Percentiles rank a stretch among this genome's conserved stretches.
Conservation (phyloP, 345 rosid species). For the Pistacia atlantica region DNA sequence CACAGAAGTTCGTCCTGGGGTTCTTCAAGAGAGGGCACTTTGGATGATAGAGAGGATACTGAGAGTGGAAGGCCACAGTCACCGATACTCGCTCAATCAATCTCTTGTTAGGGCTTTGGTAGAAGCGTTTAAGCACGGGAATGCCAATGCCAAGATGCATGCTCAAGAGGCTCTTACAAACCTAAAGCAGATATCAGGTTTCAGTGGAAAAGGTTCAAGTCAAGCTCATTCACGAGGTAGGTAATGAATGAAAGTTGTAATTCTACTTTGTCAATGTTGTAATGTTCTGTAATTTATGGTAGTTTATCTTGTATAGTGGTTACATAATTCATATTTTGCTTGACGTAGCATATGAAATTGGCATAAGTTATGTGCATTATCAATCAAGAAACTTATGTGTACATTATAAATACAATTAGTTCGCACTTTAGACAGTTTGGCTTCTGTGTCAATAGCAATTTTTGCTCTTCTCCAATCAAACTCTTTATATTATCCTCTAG, state of each 20-base stretch:
- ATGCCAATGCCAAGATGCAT: slow-evolving; percentile 32
- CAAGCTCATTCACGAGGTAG: slow-evolving; percentile 33
- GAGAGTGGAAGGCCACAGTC: slow-evolving; percentile 38
- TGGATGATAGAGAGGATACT: slow-evolving; percentile 41
- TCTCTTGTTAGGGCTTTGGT: slow-evolving; percentile 44
- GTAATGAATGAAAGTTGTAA: background rate
- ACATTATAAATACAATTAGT: background rate
- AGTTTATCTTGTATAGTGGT: slow-evolving; percentile 13
- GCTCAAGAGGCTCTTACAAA: slow-evolving; percentile 49
- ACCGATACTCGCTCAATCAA: slow-evolving; percentile 34
- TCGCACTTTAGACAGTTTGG: background rate
- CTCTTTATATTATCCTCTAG: background rate
- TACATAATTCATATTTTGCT: slow-evolving; percentile 12
- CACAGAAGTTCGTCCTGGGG: slow-evolving; percentile 37
- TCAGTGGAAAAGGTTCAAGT: slow-evolving; percentile 29
- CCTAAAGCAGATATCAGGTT: slow-evolving; percentile 40
- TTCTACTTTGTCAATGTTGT: background rate
- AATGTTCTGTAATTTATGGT: background rate
- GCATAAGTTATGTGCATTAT: slow-evolving; percentile 14
- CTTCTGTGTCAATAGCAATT: background rate
- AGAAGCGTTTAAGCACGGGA: slow-evolving; percentile 44
- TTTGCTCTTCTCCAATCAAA: background rate
- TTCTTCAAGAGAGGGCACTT: slow-evolving; percentile 39
- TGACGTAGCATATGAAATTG: slow-evolving; percentile 6
- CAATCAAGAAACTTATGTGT: background rate